These are phyloP conservation scores for Leccinum aurantiacum DNA, from an alignment of 768 basidiomycete genomes.

Conservation along the genomic window DNA sequence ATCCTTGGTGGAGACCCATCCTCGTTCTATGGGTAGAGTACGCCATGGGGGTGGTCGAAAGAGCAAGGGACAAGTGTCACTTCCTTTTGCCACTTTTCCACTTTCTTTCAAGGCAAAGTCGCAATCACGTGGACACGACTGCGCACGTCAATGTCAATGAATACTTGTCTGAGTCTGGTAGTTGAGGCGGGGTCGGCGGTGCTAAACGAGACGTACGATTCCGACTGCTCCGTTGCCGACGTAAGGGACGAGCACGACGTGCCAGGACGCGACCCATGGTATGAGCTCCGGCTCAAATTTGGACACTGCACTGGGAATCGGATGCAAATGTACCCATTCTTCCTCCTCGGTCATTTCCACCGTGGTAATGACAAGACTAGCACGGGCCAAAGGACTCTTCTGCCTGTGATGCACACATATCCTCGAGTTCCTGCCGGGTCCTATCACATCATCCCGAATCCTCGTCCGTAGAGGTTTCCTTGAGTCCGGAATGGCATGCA, in stretches of 20 bases:
- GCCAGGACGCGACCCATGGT: constrained; percentile 15
- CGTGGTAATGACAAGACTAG: neutral
- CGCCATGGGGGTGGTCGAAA: neutral
- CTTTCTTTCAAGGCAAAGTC: neutral
- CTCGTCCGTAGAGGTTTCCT: constrained; percentile 22
- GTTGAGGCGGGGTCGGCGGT: constrained; percentile 18
- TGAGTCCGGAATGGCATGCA: constrained; percentile 78
- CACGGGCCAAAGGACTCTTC: constrained; percentile 8
- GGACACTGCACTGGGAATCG: neutral
- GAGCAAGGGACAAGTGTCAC: neutral
- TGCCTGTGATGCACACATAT: constrained; percentile 5
- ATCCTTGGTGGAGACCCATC: neutral
- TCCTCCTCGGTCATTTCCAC: constrained; percentile 11
- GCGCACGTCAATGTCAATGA: neutral
- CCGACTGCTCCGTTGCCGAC: constrained; percentile 21
- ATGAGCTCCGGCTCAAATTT: neutral
- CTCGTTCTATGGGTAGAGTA: neutral
- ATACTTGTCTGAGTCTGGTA: neutral
- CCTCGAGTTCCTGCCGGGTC: neutral
- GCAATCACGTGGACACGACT: neutral
- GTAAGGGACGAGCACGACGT: constrained; percentile 22
- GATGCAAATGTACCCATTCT: neutral
- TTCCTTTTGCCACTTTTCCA: neutral
- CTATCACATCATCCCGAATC: constrained; percentile 6
- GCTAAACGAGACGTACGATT: constrained; percentile 25